These are phyloP conservation scores for Aureobasidium mangrovei DNA, from an alignment of 2,329 filamentous ascomycete genomes.

Conservation along the genomic window DNA sequence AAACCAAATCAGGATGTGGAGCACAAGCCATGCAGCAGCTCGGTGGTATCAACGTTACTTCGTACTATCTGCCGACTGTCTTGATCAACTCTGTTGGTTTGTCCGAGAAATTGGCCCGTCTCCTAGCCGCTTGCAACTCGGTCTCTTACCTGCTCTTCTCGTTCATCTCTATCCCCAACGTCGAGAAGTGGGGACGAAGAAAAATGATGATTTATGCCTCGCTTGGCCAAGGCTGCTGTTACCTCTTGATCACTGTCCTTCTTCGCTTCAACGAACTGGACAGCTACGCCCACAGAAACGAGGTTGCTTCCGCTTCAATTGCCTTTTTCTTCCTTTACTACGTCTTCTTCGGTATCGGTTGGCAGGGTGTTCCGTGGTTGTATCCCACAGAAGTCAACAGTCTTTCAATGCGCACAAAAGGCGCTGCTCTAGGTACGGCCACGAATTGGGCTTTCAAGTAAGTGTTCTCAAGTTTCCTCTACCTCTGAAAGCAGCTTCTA, in stretches of 20 bases:
- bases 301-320: constrained; percentile 34
- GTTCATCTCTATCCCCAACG: constrained; percentile 37
- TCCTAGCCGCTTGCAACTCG: constrained; percentile 49
- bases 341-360: constrained; percentile 44
- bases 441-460: constrained; percentile 43
- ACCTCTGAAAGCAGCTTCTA: neutral
- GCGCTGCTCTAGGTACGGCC: constrained; percentile 41
- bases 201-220: constrained; percentile 53
- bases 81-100: constrained; percentile 50
- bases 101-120: constrained; percentile 41
- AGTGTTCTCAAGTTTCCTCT: neutral
- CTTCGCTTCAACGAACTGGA: constrained; percentile 34
- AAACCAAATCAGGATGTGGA: constrained; percentile 18
- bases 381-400: constrained; percentile 43
- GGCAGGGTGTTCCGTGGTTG: constrained; percentile 32
- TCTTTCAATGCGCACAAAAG: constrained; percentile 41
- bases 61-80: constrained; percentile 50
- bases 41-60: constrained; percentile 28
- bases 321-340: constrained; percentile 48
- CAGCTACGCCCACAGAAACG: constrained; percentile 20
- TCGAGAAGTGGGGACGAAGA: constrained; percentile 46
- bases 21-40: constrained; percentile 45
- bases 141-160: constrained; percentile 43
- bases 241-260: constrained; percentile 43
- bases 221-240: constrained; percentile 45